Base-by-base conservation (phyloP, 2,329 filamentous ascomycete species). In the Fusarium algeriense region DNA sequence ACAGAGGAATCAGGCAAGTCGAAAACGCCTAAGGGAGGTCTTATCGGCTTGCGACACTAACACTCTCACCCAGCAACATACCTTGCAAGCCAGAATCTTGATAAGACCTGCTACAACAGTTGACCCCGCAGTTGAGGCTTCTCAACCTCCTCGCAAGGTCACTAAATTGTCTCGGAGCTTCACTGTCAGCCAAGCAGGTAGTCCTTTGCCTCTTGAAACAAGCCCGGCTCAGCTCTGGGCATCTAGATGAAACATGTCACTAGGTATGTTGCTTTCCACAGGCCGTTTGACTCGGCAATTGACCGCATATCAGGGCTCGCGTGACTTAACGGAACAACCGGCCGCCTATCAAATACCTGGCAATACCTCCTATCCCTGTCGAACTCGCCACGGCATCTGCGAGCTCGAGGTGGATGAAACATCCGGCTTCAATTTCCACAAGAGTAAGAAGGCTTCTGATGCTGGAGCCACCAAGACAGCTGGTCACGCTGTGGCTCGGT, bases 381-480 rank as follows among this genome's bases (percentile, higher is more conserved):
- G 73, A 75, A 11, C n/a, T 44, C 20, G 50, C 53, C 17, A 45
- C 41, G 8, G 20, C 28, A 28, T 34, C 38, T 4, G 40, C 13
- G 23, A 50, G 20, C 52, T 60, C 11, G 45, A 45, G 11, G 52
- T 77, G 6, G 74, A 80, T 28, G 79, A 80, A 15, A 71, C 75
- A 9, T 80, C 79, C 12, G 78, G 79, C 5, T 80, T 76, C 43
- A 67, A 75, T 38, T 79, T 74, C 34, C 72, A 79, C 45, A 35
- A 75, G 41, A 79, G 75, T 50, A 80, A 80, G 59, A 73, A 67
- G 17, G 57, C 38, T 13, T 41, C 15, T n/a, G 28, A 6, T 28
- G 53, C 45, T 19, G 45, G 56, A 20, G 45, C 10, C 11, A 17
- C n/a, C 9, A 11, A 62, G 26, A 40, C 46, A n/a, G 11, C n/a